phyloP scores from a whole-genome alignment of 495 filamentous ascomycete genomes.

The Astrocystis sublimbata region DNA sequence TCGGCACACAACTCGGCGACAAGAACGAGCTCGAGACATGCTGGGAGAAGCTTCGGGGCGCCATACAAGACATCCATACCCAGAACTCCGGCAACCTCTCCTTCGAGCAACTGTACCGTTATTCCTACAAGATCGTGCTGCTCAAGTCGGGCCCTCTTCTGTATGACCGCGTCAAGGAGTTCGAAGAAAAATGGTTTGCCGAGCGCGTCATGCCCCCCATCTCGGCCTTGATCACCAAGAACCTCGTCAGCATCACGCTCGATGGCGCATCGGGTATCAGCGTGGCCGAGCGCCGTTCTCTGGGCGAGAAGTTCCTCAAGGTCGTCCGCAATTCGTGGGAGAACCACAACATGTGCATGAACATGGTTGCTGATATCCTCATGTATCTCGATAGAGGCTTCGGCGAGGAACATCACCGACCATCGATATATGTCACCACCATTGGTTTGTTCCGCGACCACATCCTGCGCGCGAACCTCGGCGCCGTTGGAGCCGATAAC shows the following conservation, averaged over 20 bases:
- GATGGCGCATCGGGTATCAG: constrained; percentile 56
- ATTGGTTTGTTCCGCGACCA: constrained; percentile 88
- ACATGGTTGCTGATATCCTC: constrained; percentile 94
- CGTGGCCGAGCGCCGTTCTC: constrained; percentile 70
- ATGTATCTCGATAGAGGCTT: constrained; percentile 98
- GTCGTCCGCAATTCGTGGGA: constrained; percentile 78
- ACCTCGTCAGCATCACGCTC: constrained; percentile 52
- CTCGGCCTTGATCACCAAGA: constrained; percentile 59
- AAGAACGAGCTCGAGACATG: constrained; percentile 70
- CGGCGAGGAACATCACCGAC: constrained; percentile 66
- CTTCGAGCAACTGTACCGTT: constrained; percentile 94
- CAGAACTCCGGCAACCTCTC: constrained; percentile 89
- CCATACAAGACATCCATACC: constrained; percentile 82
- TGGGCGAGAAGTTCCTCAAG: constrained; percentile 80
- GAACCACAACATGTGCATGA: constrained; percentile 89
- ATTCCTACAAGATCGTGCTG: constrained; percentile 93
- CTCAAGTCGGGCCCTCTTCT: constrained; percentile 83
- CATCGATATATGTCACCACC: constrained; percentile 76
- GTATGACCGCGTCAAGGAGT: constrained; percentile 73
- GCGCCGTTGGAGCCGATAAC: constrained; percentile 44
- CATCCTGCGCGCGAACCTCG: constrained; percentile 58
- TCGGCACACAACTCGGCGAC: constrained; percentile 20
- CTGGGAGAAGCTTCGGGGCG: constrained; percentile 73
- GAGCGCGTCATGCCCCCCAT: constrained; percentile 66
- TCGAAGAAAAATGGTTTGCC: constrained; percentile 79